Evolutionary conservation across 768 basidiomycete species (phyloP).

Genomic region (Leccinum incarnatum): DNA sequence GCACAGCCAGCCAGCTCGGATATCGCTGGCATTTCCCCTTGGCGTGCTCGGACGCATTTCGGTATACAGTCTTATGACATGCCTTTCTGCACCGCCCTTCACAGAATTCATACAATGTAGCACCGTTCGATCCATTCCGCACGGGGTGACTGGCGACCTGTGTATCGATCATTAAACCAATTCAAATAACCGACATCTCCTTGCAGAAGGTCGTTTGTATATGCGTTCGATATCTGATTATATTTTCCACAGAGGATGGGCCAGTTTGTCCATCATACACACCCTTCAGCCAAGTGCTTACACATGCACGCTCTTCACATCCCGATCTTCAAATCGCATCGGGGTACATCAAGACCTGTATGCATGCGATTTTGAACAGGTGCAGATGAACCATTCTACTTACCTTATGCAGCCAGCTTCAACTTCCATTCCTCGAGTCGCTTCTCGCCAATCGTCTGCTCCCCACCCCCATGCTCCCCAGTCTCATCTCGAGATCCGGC

Average conservation of each 20-base stretch:
- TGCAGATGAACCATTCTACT: not conserved
- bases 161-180: not conserved
- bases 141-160: not conserved
- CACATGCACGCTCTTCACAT: not conserved
- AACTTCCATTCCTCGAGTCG: constrained; percentile 5
- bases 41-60: not conserved
- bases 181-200: not conserved
- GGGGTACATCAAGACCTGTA: not conserved
- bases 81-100: not conserved
- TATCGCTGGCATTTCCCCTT: not conserved
- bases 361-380: not conserved
- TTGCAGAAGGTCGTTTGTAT: not conserved
- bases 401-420: not conserved
- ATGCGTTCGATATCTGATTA: not conserved
- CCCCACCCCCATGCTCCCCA: not conserved
- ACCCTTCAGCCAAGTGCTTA: not conserved
- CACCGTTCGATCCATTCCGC: not conserved
- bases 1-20: not conserved
- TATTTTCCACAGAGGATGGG: not conserved
- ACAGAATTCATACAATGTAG: not conserved
- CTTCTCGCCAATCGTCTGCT: not conserved
- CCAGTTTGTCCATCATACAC: not conserved
- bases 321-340: not conserved
- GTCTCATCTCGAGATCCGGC: not conserved
- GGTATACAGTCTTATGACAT: not conserved